phyloP scores from a whole-genome alignment of 495 filamentous ascomycete genomes.

The Aspergillus wentii region DNA sequence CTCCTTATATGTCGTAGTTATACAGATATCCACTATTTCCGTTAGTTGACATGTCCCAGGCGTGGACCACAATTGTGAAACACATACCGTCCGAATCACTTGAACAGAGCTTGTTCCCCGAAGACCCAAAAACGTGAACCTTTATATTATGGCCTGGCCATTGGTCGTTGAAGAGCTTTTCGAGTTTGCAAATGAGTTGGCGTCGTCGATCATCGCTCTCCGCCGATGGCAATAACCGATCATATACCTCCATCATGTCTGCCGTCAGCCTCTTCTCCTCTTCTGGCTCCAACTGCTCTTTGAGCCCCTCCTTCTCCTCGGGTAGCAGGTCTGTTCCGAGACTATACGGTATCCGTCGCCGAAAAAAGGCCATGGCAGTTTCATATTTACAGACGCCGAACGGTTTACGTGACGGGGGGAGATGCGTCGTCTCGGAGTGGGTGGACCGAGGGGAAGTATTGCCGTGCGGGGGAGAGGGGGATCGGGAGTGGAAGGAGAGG shows the following conservation, averaged over 20 bases:
- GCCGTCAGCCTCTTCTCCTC: constrained; percentile 74
- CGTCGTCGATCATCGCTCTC: constrained; percentile 71
- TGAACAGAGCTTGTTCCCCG: constrained; percentile 90
- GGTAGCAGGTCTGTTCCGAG: constrained; percentile 72
- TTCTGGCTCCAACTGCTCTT: constrained; percentile 61
- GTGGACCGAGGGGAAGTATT: constrained; percentile 87
- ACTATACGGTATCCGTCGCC: constrained; percentile 85
- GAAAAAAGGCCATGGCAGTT: constrained; percentile 64
- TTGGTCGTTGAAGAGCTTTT: constrained; percentile 76
- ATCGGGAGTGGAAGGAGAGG: constrained; percentile 76
- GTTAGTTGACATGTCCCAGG: constrained; percentile 13
- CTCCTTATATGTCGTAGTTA: constrained; percentile 81
- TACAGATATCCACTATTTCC: constrained; percentile 85
- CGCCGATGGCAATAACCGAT: constrained; percentile 74
- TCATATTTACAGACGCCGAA: constrained; percentile 76
- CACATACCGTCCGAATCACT: constrained; percentile 91
- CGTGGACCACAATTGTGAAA: neutral
- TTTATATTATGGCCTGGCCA: constrained; percentile 90
- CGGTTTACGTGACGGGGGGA: constrained; percentile 58
- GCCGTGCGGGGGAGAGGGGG: constrained; percentile 75
- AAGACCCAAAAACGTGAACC: constrained; percentile 94
- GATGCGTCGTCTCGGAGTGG: constrained; percentile 79
- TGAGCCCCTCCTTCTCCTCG: constrained; percentile 58
- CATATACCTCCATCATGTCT: constrained; percentile 80
- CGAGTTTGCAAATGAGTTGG: constrained; percentile 77